Evolutionary conservation across 306 rosid species (phyloP), one percentile per base, ranked within the genome.

Genomic region (Corylus americana): DNA sequence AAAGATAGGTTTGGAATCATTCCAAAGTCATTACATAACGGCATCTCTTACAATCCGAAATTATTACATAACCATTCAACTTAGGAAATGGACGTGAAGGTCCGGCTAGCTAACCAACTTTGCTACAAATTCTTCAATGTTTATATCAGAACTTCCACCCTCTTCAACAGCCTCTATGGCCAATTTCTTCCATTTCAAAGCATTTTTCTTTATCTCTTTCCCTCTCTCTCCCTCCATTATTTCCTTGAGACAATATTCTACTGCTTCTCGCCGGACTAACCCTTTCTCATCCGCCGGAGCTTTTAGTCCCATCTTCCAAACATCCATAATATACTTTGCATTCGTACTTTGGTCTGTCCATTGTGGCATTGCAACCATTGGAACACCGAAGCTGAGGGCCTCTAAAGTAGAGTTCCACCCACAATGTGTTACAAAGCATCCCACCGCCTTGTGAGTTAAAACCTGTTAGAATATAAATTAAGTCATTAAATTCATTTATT

Each of bases 351-450:
- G 69, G 18, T 63, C 69, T 63, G 44, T 13, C 44, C 45, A 29
- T 12, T 63, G 69, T 31, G 69, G 69, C 45, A 63, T 18, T 63
- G 11, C 69, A 5, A 31, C 45, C 45, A 63, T 63, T 0, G 69
- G 45, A 29, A 63, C 45, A 5, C 69, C 45, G 0, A 63, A 63
- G 69, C 45, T 31, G 4, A 63, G 20, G 3, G 45, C 45, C 42
- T 63, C 69, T 20, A 63, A 29, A 31, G 69, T 63, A 29, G 69
- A 63, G 45, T 63, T 63, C 69, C 69, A 63, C 18, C 53, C 13
- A 42, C 44, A 49, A 10, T 63, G 69, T 63, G 69, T 63, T n/a
- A 63, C 45, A 63, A 63, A 63, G 45, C 69, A 63, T 31, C 69
- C 69, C 44, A 63, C n/a, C 29, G 69, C 69, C 69, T 63, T 20